Percentiles rank a stretch among this genome's conserved stretches.
Conservation (phyloP, 257 asterid species). For the Lycium barbarum region DNA sequence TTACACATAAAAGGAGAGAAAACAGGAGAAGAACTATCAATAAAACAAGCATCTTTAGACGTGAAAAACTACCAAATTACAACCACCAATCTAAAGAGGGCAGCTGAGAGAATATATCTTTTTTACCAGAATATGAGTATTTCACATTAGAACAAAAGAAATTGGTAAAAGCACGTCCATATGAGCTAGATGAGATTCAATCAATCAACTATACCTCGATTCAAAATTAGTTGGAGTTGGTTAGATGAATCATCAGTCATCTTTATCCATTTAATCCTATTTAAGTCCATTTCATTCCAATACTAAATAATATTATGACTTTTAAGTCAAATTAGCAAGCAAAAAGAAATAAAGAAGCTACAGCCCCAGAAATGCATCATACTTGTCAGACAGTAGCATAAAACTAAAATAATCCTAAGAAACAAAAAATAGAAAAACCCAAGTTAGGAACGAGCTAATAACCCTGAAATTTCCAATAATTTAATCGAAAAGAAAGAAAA, state of each 20-base stretch:
- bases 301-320: no score
- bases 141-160: not conserved
- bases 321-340: not conserved
- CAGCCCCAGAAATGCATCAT: not conserved
- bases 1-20: slow-evolving; percentile 26
- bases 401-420: not conserved
- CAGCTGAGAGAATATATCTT: not conserved
- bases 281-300: no score
- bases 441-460: not conserved
- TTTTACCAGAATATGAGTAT: not conserved
- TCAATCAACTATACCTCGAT: not conserved
- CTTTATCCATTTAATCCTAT: not conserved
- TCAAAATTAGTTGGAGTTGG: not conserved
- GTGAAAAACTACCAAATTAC: not conserved
- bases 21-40: not conserved
- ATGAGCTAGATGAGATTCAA: not conserved
- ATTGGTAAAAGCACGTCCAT: not conserved
- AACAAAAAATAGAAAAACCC: not conserved
- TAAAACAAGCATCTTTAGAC: not conserved
- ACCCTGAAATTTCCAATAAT: not conserved
- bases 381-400: slow-evolving; percentile 12
- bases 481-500: not conserved
- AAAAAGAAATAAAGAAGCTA: not conserved
- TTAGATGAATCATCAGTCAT: not conserved
- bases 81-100: slow-evolving; percentile 11